Evolutionary conservation across 164 flowering plant species (phyloP), one percentile per base, ranked within the genome.

Genomic region (Berberis vulgaris): DNA sequence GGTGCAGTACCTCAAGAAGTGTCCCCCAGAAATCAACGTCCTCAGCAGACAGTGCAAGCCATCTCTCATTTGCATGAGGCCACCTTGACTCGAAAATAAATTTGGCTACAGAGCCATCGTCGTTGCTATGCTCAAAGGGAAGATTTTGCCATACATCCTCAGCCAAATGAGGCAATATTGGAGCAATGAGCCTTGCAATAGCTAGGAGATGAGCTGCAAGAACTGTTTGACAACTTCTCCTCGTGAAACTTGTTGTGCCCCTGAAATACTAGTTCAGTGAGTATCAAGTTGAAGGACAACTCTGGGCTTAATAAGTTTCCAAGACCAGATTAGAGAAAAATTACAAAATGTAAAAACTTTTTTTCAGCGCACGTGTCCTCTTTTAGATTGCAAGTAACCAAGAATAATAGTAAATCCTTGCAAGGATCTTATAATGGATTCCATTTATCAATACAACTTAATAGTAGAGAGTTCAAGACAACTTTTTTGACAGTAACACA

Each of bases 101-200:
- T 67, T 82, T 78, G 41, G 93, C 89, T n/a, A 71, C 52, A 44
- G 83, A 79, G 49, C 93, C 91, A 71, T 86, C 87, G 61, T 80
- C 78, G 5, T 44, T 45, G 2, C 77, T 65, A 70, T 80, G 79
- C 61, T 78, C 79, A 73, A 94, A 94, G 11, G 98, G 96, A 69
- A 90, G 96, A 65, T 86, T 75, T 70, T 88, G 98, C 97, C 97
- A 94, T 12, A 78, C 95, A 78, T 94, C 98, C 76, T 94, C 97
- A 7, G 96, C 94, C 72, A 94, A 79, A 81, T 94, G 98, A 59
- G 97, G 98, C 74, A 90, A 69, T 63, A 94, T 84, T 45, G 98
- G 98, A 74, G 97, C 86, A 70, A 94, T 80, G 44, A 85, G 76
- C 70, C 89, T 82, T 42, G 69, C 81, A 60, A 94, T 73, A 38